Percentiles rank a stretch among this genome's conserved stretches.
These are phyloP conservation scores for Amylostereum chailletii DNA, from an alignment of 1,284 basidiomycete species.

Conservation along the genomic window DNA sequence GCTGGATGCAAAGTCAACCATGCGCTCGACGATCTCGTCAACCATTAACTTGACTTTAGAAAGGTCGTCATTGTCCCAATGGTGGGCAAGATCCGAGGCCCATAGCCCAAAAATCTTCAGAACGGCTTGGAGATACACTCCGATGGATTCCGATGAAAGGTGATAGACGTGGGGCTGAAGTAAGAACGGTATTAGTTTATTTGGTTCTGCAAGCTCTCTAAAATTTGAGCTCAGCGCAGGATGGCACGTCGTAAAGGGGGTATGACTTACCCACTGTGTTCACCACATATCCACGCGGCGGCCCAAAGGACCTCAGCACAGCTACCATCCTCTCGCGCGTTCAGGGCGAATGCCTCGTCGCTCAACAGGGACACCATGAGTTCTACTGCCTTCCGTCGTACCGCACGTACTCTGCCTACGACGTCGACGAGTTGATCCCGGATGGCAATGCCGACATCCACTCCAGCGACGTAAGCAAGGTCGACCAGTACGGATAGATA, in stretches of 20 bases:
- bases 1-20: conserved; percentile 47
- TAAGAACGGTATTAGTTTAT: conserved; percentile 62
- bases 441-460: conserved; percentile 67
- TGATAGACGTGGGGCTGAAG: conserved; percentile 46
- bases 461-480: conserved; percentile 77
- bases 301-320: conserved; percentile 85
- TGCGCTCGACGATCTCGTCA: conserved; percentile 45
- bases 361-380: conserved; percentile 73
- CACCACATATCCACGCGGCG: conserved; percentile 92
- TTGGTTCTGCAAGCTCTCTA: conserved; percentile 64
- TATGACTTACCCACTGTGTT: conserved; percentile 70
- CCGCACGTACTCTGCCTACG: conserved; percentile 71
- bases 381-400: conserved; percentile 72
- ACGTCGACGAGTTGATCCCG: conserved; percentile 84
- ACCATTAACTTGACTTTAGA: conserved; percentile 55
- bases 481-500: conserved; percentile 90
- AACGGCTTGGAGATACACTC: conserved; percentile 76
- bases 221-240: conserved; percentile 5
- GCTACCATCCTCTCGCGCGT: conserved; percentile 50
- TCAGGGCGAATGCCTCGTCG: conserved; percentile 66
- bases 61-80: conserved; percentile 68
- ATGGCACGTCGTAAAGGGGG: neutral
- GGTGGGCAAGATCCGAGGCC: conserved; percentile 63
- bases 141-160: conserved; percentile 55
- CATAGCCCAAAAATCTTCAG: conserved; percentile 86